Percentiles rank a stretch among this genome's conserved stretches.
Evolutionary conservation across 805 yeast genomes (phyloP).

Genomic region (Pichia gijzeniarum): DNA sequence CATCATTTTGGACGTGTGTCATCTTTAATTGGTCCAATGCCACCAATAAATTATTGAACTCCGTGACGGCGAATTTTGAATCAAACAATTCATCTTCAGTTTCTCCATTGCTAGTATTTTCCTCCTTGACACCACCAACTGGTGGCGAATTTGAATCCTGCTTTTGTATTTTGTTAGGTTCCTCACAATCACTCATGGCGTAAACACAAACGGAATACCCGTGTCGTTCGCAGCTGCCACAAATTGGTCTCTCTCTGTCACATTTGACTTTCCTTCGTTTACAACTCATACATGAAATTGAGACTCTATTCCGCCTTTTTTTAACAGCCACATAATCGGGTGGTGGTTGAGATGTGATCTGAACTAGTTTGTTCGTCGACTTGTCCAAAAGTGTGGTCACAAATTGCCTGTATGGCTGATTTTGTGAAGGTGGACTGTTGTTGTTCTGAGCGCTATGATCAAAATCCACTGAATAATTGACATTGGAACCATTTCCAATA

Average conservation of each 20-base stretch:
- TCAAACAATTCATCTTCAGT: background rate
- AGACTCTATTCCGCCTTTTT: constrained; percentile 41
- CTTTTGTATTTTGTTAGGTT: constrained; percentile 2
- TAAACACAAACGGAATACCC: constrained; percentile 9
- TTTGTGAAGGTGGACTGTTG: background rate
- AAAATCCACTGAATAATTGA: too few species aligned
- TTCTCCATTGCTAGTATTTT: background rate
- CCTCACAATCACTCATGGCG: constrained; percentile 4
- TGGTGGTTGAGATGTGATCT: constrained; percentile 10
- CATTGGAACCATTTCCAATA: too few species aligned
- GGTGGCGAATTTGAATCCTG: background rate
- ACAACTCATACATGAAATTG: constrained; percentile 36
- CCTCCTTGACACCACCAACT: background rate
- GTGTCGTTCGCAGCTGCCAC: constrained; percentile 27
- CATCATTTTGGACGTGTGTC: constrained; percentile 8
- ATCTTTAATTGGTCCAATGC: constrained; percentile 7
- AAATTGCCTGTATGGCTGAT: constrained; percentile 10
- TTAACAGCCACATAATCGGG: constrained; percentile 9
- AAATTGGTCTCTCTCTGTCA: constrained; percentile 30
- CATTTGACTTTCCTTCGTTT: constrained; percentile 44
- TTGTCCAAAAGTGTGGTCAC: constrained; percentile 10
- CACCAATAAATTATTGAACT: constrained; percentile 4
- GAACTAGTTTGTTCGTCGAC: constrained; percentile 10
- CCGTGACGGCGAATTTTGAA: background rate
- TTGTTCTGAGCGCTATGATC: too few species aligned